These are phyloP conservation scores for Talaromyces sp. DNA, from an alignment of 2,329 filamentous ascomycete genomes.

Conservation along the genomic window DNA sequence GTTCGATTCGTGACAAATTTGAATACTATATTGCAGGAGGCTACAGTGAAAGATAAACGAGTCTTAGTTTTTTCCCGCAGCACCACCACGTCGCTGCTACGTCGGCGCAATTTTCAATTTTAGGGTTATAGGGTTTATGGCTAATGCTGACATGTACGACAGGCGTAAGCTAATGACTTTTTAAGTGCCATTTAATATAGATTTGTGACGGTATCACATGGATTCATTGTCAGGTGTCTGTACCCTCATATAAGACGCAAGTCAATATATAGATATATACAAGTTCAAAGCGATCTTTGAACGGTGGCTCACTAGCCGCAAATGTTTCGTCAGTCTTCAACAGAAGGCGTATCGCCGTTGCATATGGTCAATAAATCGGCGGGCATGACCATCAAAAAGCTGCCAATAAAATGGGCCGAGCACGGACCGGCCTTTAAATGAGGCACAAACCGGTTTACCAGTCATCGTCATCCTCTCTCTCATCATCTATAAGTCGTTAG, in stretches of 20 bases:
- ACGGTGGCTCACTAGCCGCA: not conserved
- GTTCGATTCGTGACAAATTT: not conserved
- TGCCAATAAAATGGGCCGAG: not conserved
- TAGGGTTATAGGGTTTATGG: not conserved
- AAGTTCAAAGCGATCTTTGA: conserved; percentile 1
- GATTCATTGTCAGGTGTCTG: not conserved
- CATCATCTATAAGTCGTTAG: conserved; percentile 25
- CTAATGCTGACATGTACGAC: not conserved
- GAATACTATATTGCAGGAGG: not conserved
- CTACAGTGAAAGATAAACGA: not conserved
- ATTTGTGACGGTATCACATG: not conserved
- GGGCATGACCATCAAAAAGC: not conserved
- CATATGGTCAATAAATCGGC: not conserved
- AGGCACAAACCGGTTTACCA: conserved; percentile 13
- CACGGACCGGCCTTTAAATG: not conserved
- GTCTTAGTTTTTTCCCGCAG: not conserved
- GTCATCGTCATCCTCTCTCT: conserved; percentile 20
- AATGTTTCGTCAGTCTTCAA: not conserved
- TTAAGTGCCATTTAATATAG: not conserved
- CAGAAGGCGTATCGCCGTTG: not conserved
- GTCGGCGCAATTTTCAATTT: not conserved
- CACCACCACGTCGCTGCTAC: not conserved
- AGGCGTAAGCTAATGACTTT: not conserved
- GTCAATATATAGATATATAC: conserved; percentile 10
- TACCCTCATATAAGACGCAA: not conserved